Conservation (phyloP, 208 protist genomes). For the Angomonas deanei region DNA sequence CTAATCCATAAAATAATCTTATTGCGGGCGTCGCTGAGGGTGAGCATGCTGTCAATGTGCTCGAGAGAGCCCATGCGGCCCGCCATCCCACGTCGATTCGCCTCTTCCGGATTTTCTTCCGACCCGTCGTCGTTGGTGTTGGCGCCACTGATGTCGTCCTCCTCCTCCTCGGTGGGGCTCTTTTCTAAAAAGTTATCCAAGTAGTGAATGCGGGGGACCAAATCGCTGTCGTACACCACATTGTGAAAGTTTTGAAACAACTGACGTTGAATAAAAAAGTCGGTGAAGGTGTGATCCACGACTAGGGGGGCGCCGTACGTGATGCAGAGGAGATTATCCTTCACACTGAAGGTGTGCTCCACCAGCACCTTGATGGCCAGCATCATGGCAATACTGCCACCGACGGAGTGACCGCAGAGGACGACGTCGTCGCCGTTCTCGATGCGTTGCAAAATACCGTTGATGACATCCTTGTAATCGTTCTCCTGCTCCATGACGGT, state of each 20-base stretch:
- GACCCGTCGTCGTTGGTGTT: background rate
- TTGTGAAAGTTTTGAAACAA: conserved; percentile 25
- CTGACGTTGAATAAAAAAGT: conserved; percentile 8
- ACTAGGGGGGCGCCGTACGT: conserved; percentile 43
- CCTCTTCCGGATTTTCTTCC: background rate
- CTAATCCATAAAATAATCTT: conserved; percentile 12
- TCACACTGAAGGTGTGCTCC: conserved; percentile 19
- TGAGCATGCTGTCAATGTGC: background rate
- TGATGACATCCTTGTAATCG: conserved; percentile 6
- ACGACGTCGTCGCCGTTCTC: conserved; percentile 26
- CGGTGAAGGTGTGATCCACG: conserved; percentile 12
- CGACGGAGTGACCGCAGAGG: conserved; percentile 38
- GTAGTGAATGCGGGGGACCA: conserved; percentile 32
- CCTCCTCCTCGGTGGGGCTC: conserved; percentile 7
- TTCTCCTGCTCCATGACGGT: conserved; percentile 12
- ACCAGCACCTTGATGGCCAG: conserved; percentile 21
- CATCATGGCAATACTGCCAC: conserved; percentile 24
- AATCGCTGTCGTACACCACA: conserved; percentile 39
- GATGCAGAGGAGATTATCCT: conserved; percentile 33
- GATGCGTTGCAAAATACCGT: conserved; percentile 15
- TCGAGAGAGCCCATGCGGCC: background rate
- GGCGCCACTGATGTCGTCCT: background rate
- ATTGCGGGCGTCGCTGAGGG: conserved; percentile 13
- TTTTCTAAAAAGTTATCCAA: conserved; percentile 18
- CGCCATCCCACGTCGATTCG: background rate